Evolutionary conservation across 176 grass and related monocot species (phyloP), one percentile per base, ranked within the genome.

Genomic region (Guadua angustifolia): DNA sequence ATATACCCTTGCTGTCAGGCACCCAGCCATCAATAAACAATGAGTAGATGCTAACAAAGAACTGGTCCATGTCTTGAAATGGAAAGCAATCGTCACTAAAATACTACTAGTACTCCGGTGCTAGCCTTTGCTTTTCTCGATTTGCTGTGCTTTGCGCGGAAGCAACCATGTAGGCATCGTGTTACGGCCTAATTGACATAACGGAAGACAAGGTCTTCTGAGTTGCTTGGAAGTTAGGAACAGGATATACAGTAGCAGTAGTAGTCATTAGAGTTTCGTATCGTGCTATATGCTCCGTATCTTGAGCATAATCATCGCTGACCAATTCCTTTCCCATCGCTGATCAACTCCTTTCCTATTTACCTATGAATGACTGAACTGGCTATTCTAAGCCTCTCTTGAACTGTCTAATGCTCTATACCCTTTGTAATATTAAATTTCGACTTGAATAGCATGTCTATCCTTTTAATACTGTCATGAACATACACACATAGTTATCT

Each of bases 21-120:
- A 45, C 79, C 79, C 32, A 36, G 62, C 25, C 40, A 5, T 16
- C 4, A 6, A 45, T 78, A 78, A 60, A 69, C 51, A 70, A 69
- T 58, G 63, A 1, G 35, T 17, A 6, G 42, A 2, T 26, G 18
- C 5, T 2, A 5, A 61, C 32, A 29, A 63, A 63, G 60, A 63
- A 32, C 32, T 25, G 60, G 60, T 32, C 6, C 25, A 32, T 32
- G 13, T 12, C 73, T 77, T 69, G 38, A 77, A 85, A 73, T 85
- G 73, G 73, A 77, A 77, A 77, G 36, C 38, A 77, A n/a, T 36
- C 62, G 7, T 19, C 22, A 21, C 32, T 39, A 58, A 26, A 59
- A 14, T n/a, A 19, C 3, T 19, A 12, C 3, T 5, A 4, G 6
- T 1, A 21, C 13, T 21, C 52, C 9, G 53, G 53, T n/a, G 21